Evolutionary conservation across 164 flowering plant species (phyloP).

Genomic region (Stephania japonica): DNA sequence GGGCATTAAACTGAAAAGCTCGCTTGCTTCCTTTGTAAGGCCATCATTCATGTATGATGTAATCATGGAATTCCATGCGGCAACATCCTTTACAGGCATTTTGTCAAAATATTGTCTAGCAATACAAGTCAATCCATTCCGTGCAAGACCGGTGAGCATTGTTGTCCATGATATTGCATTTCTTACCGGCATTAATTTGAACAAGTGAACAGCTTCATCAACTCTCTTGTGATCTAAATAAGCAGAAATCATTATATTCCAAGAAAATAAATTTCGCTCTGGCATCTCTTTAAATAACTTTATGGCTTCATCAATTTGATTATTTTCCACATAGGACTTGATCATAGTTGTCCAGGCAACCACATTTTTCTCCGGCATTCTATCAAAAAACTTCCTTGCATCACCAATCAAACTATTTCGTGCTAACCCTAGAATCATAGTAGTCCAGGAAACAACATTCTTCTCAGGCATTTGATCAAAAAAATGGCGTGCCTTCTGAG

Average conservation of each 20-base stretch:
- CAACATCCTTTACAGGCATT: constrained; percentile 49
- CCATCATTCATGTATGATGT: constrained; percentile 41
- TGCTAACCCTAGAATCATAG: constrained; percentile 34
- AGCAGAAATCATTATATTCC: constrained; percentile 47
- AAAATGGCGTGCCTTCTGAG: constrained; percentile 31
- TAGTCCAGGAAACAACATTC: constrained; percentile 47
- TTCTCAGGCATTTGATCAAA: constrained; percentile 38
- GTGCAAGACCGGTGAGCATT: constrained; percentile 52
- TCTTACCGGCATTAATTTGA: constrained; percentile 38
- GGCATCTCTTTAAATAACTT: constrained; percentile 44
- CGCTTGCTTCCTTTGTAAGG: constrained; percentile 34
- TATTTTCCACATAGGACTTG: constrained; percentile 31
- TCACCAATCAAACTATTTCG: constrained; percentile 37
- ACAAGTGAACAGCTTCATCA: constrained; percentile 37
- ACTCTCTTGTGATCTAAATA: constrained; percentile 28
- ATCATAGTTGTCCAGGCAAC: constrained; percentile 53
- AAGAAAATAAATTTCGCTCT: constrained; percentile 36
- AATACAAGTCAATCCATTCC: constrained; percentile 27
- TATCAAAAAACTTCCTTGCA: constrained; percentile 32
- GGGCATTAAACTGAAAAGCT: constrained; percentile 41
- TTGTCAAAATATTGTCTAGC: constrained; percentile 45
- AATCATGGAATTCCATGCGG: constrained; percentile 70
- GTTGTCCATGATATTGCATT: constrained; percentile 55
- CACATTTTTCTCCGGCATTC: constrained; percentile 44
- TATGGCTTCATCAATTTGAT: constrained; percentile 34